Percentiles rank a stretch among this genome's conserved stretches.
Evolutionary conservation across 805 yeast genomes (phyloP).

Genomic region (Metschnikowia borealis): DNA sequence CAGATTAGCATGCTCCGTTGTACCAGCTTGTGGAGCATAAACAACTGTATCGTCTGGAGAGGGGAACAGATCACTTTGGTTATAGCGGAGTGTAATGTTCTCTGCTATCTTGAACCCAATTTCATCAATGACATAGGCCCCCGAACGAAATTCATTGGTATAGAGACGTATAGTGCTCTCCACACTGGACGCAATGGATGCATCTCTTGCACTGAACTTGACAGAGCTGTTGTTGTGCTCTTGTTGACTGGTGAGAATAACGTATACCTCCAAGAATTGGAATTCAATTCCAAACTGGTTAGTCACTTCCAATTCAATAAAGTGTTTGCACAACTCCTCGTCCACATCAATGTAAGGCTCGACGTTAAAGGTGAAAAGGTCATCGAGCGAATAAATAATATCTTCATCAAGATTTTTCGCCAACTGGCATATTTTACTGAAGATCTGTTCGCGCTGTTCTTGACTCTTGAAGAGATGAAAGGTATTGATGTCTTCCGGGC

Average conservation of each 20-base stretch:
- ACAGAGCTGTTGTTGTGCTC: constrained; percentile 4
- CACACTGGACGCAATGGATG: constrained; percentile 6
- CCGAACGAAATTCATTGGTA: constrained; percentile 5
- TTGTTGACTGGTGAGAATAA: constrained; percentile 22
- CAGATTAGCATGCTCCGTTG: background rate
- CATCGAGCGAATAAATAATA: constrained; percentile 27
- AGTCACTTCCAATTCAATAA: constrained; percentile 29
- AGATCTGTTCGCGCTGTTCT: constrained; percentile 10
- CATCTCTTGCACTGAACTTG: constrained; percentile 9
- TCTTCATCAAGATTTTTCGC: constrained; percentile 3
- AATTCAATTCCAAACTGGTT: constrained; percentile 27
- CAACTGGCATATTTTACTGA: constrained; percentile 1
- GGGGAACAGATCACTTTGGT: background rate
- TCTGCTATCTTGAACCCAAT: constrained; percentile 9
- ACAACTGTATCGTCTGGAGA: constrained; percentile 11
- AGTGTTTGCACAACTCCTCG: constrained; percentile 30
- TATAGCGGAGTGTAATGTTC: constrained; percentile 4
- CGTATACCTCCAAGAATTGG: constrained; percentile 18
- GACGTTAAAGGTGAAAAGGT: constrained; percentile 34
- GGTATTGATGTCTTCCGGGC: constrained; percentile 25
- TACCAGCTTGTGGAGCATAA: constrained; percentile 1
- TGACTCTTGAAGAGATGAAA: constrained; percentile 21
- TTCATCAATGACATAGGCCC: constrained; percentile 1
- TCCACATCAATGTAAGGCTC: constrained; percentile 34
- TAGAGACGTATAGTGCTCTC: constrained; percentile 8